Evolutionary conservation across 73 alveolate genomes (phyloP).

Genomic region (Tetrahymena borealis): DNA sequence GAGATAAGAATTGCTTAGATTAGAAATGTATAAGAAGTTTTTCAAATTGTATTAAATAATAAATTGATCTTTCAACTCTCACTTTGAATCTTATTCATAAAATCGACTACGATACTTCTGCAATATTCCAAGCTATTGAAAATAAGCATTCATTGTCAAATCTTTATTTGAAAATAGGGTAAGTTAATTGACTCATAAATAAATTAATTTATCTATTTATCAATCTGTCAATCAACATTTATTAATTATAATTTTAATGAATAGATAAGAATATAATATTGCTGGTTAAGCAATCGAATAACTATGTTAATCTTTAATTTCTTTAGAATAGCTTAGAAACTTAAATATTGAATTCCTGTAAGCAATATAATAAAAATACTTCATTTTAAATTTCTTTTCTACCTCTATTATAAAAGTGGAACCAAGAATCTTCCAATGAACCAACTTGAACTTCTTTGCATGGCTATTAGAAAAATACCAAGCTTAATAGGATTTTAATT

Average conservation of each 20-base stretch:
- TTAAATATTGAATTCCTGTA: neutral
- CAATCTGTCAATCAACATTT: too few species aligned
- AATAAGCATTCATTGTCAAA: neutral
- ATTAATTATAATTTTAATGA: too few species aligned
- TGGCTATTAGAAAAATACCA: neutral
- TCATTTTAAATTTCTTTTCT: neutral
- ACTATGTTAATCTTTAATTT: neutral
- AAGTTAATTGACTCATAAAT: neutral
- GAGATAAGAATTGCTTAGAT: neutral
- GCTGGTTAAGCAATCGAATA: neutral
- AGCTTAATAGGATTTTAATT: neutral
- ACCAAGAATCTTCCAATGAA: neutral
- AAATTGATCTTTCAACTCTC: neutral
- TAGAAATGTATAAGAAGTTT: neutral
- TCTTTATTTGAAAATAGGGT: neutral
- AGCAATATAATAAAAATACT: neutral
- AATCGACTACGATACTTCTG: neutral
- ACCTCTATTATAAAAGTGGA: neutral
- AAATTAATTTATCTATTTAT: neutral
- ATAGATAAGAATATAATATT: neutral
- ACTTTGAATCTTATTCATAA: neutral
- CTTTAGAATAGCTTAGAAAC: neutral
- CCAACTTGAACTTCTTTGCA: neutral
- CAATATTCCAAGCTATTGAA: neutral
- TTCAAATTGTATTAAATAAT: neutral